These are phyloP conservation scores for Cerioporus squamosus DNA, from an alignment of 1,284 basidiomycete species.

Conservation along the genomic window DNA sequence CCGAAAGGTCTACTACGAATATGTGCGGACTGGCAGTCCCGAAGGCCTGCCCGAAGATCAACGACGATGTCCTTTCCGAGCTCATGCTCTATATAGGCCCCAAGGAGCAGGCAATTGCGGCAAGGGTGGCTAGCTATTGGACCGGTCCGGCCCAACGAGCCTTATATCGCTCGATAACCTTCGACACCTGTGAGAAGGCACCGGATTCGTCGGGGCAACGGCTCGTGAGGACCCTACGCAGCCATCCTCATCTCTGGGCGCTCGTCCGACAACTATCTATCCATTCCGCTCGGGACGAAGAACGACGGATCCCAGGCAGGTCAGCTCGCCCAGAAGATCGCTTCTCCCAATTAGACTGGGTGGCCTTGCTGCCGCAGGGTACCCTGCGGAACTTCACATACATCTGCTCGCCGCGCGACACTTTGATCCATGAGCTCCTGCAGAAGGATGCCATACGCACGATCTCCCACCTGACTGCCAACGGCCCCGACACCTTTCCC, in stretches of 20 bases:
- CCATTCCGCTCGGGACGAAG: background rate
- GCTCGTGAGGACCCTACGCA: background rate
- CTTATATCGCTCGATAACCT: background rate
- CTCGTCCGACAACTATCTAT: background rate
- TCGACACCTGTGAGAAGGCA: background rate
- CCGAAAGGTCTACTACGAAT: too few relatives aligned
- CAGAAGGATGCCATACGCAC: background rate
- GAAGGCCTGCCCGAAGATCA: background rate
- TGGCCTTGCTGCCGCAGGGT: background rate
- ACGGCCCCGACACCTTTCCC: background rate
- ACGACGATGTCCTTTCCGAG: background rate
- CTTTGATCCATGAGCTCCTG: background rate
- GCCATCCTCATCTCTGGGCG: background rate
- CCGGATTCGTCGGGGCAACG: background rate
- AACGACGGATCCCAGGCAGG: too few relatives aligned
- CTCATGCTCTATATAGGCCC: background rate
- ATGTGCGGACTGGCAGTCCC: too few relatives aligned
- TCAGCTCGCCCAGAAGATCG: too few relatives aligned
- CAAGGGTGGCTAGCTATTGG: background rate
- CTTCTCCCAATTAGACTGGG: slow-evolving; percentile 1
- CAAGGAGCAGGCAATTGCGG: background rate
- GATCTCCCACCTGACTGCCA: background rate
- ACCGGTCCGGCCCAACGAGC: background rate
- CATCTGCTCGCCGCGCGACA: background rate
- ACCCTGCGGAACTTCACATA: slow-evolving; percentile 1